Evolutionary conservation across 1,284 basidiomycete species (phyloP), one percentile per base, ranked within the genome.

Genomic region (Inonotus obliquus): DNA sequence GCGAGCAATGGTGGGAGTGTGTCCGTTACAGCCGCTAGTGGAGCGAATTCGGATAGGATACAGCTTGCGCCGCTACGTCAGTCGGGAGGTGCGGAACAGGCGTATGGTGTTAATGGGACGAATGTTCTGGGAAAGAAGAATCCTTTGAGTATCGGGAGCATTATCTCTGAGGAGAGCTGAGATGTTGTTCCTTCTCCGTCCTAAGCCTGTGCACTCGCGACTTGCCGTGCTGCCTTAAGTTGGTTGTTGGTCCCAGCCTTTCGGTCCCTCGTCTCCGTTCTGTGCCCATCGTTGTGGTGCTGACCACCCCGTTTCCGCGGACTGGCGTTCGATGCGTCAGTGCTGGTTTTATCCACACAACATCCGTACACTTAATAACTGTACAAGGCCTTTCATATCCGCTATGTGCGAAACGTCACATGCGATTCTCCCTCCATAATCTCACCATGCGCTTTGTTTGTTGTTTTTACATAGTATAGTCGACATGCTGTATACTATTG

Each of bases 91-190:
- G 62, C 66, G 59, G 54, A 51, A 65, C 70, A 75, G 65, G 63
- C 41, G n/a, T n/a, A 19, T 17, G 19, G 41, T 11, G 41, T 44
- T 44, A 44, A 44, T 44, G 19, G 41, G 14, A 19, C 19, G 41
- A n/a, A n/a, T 44, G 65, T 65, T 41, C 63, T 64, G 52, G 66
- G 59, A 54, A 85, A 85, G 77, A 84, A 81, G 74, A 89, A 87
- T 66, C 81, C 81, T 65, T 69, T 89, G 76, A 87, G 84, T 67
- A 89, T 90, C 65, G 84, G 86, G 65, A 88, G 81, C 68, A 89
- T 90, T 65, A 85, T 89, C 63, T 82, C 83, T 53, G 83, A 81
- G 56, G 79, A 81, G 60, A 61, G 55, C 57, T 64, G 54, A 61
- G 57, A 32, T 32, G 9, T 32, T 9, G 9, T 9, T 32, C 32